These are phyloP conservation scores for Apiospora arundinis DNA, from an alignment of 2,329 filamentous ascomycete species.

Conservation along the genomic window DNA sequence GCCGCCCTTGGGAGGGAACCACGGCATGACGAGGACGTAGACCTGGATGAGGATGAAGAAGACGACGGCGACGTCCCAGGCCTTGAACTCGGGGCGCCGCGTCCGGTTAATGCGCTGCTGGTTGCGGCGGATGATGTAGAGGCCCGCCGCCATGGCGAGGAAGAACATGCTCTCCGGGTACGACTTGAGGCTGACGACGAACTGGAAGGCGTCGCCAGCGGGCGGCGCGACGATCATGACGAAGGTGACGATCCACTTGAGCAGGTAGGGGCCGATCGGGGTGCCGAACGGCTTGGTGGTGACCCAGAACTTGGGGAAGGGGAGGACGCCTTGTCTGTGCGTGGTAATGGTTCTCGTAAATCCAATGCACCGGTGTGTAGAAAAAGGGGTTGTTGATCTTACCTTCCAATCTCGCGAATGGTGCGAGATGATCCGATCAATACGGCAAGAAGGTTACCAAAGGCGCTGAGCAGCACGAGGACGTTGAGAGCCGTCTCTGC, in stretches of 20 bases:
- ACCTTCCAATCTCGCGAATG: slow-evolving; percentile 65
- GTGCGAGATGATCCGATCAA: slow-evolving; percentile 62
- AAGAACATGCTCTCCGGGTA: slow-evolving; percentile 67
- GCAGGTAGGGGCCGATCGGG: slow-evolving; percentile 61
- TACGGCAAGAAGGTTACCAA: slow-evolving; percentile 63
- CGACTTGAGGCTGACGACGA: slow-evolving; percentile 63
- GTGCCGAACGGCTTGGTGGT: slow-evolving; percentile 68
- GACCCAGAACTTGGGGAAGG: slow-evolving; percentile 64
- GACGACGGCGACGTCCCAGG: slow-evolving; percentile 63
- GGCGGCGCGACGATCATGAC: slow-evolving; percentile 67
- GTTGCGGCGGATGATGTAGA: slow-evolving; percentile 59
- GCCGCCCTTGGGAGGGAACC: slow-evolving; percentile 70
- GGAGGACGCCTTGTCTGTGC: slow-evolving; percentile 64
- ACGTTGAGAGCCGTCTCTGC: slow-evolving; percentile 61
- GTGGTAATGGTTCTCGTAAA: not conserved
- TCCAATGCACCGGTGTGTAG: not conserved
- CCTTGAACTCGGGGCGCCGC: slow-evolving; percentile 57
- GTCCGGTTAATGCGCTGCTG: slow-evolving; percentile 54
- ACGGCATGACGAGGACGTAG: slow-evolving; percentile 72
- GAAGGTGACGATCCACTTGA: slow-evolving; percentile 62
- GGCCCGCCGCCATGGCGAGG: slow-evolving; percentile 60
- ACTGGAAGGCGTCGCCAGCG: slow-evolving; percentile 69
- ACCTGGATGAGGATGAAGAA: slow-evolving; percentile 67
- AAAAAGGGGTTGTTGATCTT: slow-evolving; percentile 19
- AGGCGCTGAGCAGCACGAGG: slow-evolving; percentile 61